Base-by-base conservation (phyloP, 2,329 filamentous ascomycete genomes). In the Chrysoporthe cubensis region DNA sequence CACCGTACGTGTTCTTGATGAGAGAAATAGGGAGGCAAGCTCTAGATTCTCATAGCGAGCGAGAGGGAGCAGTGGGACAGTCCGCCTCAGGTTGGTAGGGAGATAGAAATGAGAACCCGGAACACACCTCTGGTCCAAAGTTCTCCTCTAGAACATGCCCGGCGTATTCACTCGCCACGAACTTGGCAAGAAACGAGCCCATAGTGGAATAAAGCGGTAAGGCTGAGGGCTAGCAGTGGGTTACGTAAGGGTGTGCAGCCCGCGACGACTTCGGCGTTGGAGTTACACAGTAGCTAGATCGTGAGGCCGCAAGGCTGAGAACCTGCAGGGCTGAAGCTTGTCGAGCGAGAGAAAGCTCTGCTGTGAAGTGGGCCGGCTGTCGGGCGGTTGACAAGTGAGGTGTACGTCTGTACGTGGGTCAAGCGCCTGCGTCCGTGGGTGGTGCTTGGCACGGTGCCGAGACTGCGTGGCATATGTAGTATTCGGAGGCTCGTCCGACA, bases 101-200 rank as follows among this genome's bases (percentile, higher is more conserved):
- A 18, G 18, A 34, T 42, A 26, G 18, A 46, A 13, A 11, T 37
- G 32, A 9, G 2, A 59, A 40, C 37, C 37, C 37, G 9, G 9
- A 8, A 48, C 37, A 4, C 59, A 70, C 68, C 40, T 70, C 66
- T 4, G 68, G 68, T 13, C 66, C 68, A 21, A 70, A 68, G 18
- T 66, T 63, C 52, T 68, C 68, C 54, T 70, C 68, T 42, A 70
- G 48, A 42, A 66, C 65, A 32, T 70, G 66, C 40, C 68, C 68
- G 18, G 67, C 68, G 16, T 68, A 70, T 32, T 70, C 67, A 11
- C 62, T 66, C 4, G 68, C 68, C 21, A 63, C 62, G 14, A 70
- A 68, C 34, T 70, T 70, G 32, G 68, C 68, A 26, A 70, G 62
- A 59, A 70, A 63, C 16, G 66, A 60, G 42, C 59, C 59, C 68